Percentiles rank a stretch among this genome's conserved stretches.
Conservation (phyloP, 345 rosid genomes). For the Eutrema japonicum region DNA sequence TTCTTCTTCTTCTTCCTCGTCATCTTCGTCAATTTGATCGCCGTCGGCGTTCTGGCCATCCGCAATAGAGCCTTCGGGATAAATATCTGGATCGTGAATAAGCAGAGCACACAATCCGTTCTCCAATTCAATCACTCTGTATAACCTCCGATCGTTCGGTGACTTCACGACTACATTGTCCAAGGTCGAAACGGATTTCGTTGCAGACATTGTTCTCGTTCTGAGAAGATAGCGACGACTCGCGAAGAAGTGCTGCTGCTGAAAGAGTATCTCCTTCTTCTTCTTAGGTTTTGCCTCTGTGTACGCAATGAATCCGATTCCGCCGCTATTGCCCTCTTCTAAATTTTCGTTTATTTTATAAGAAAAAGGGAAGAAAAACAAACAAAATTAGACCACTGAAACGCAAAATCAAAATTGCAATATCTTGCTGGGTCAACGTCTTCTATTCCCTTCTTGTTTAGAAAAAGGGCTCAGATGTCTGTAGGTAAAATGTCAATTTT, state of each 20-base stretch:
- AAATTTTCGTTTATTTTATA: conserved; percentile 24
- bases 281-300: conserved; percentile 37
- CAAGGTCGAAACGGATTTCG: conserved; percentile 45
- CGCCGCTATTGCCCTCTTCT: conserved; percentile 37
- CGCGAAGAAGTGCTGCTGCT: conserved; percentile 16
- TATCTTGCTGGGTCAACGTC: too few relatives aligned
- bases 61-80: conserved; percentile 49
- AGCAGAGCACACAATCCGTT: conserved; percentile 86
- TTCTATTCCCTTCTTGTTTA: too few relatives aligned
- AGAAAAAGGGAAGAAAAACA: background rate
- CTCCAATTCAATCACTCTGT: conserved; percentile 68
- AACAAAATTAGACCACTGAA: background rate
- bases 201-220: conserved; percentile 47
- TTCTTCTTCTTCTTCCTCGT: conserved; percentile 41
- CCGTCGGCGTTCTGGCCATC: conserved; percentile 19
- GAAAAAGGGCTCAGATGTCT: too few relatives aligned
- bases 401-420: conserved; percentile 2
- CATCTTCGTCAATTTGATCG: conserved; percentile 42
- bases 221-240: conserved; percentile 28
- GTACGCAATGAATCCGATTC: conserved; percentile 36
- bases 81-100: conserved; percentile 95
- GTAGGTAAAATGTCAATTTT: too few relatives aligned
- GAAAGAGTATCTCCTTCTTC: conserved; percentile 21
- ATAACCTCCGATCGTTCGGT: conserved; percentile 76
- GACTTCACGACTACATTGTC: conserved; percentile 78